Conservation (phyloP, 352 stramenopile genomes). For the Peronospora destructor region DNA sequence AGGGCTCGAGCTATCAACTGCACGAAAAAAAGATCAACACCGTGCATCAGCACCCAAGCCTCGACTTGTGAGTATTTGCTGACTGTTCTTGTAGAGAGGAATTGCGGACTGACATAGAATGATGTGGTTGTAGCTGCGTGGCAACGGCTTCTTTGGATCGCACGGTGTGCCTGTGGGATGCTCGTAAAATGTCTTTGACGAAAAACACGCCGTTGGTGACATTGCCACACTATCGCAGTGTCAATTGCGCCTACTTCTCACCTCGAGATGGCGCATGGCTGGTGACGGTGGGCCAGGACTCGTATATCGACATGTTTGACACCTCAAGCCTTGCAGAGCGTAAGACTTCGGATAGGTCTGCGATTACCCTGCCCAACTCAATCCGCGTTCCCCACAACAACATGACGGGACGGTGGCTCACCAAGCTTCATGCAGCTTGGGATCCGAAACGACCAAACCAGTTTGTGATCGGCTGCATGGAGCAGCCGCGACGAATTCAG, state of each 20-base stretch:
- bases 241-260: constrained; percentile 87
- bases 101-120: constrained; percentile 4
- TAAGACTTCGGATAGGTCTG: constrained; percentile 27
- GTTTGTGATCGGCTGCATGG: constrained; percentile 80
- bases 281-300: constrained; percentile 78
- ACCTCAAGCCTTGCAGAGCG: constrained; percentile 32
- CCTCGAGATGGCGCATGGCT: constrained; percentile 50
- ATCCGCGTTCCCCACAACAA: constrained; percentile 70
- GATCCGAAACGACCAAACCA: constrained; percentile 64
- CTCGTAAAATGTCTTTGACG: constrained; percentile 40
- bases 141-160: constrained; percentile 76
- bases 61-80: constrained; percentile 45
- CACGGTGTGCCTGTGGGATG: constrained; percentile 79
- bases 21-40: constrained; percentile 87
- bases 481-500: constrained; percentile 73
- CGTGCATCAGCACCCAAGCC: constrained; percentile 58
- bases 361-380: constrained; percentile 36
- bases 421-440: constrained; percentile 78
- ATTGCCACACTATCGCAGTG: constrained; percentile 62
- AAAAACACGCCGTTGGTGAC: constrained; percentile 43
- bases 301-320: constrained; percentile 71
- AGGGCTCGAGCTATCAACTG: constrained; percentile 34
- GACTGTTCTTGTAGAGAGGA: neutral
- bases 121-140: constrained; percentile 42
- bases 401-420: constrained; percentile 80